These are phyloP conservation scores for Apiospora kogelbergensis DNA, from an alignment of 2,329 filamentous ascomycete genomes.

Conservation along the genomic window DNA sequence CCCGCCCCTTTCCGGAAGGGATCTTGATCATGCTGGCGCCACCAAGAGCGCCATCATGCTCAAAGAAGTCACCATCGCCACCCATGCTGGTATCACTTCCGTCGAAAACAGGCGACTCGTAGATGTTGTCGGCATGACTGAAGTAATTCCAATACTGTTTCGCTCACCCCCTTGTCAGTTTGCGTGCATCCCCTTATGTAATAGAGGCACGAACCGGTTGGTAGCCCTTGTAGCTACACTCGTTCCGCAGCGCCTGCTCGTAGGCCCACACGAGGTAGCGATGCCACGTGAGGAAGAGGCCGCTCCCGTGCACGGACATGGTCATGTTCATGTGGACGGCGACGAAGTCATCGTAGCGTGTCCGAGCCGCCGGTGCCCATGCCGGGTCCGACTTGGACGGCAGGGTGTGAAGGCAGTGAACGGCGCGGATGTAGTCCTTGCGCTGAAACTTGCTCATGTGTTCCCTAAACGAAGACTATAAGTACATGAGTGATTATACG, in stretches of 20 bases:
- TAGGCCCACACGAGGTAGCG: background rate
- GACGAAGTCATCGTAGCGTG: constrained; percentile 4
- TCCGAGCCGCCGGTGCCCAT: background rate
- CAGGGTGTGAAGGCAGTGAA: background rate
- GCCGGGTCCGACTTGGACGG: background rate
- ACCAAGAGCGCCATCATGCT: constrained; percentile 16
- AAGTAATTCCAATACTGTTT: constrained; percentile 51
- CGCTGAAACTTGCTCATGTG: background rate
- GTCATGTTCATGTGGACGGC: background rate
- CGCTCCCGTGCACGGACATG: background rate
- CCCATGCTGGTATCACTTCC: constrained; percentile 51
- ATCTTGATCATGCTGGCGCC: constrained; percentile 23
- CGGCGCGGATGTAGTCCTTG: background rate
- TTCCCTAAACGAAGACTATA: background rate
- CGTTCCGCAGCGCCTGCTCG: background rate
- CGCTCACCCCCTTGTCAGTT: background rate
- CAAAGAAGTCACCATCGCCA: constrained; percentile 40
- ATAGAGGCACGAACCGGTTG: background rate
- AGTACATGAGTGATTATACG: background rate
- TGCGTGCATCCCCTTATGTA: too few relatives aligned
- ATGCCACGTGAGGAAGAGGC: constrained; percentile 6
- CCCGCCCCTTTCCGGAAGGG: constrained; percentile 53
- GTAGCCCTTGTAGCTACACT: constrained; percentile 1
- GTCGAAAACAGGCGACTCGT: constrained; percentile 53
- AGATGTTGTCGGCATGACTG: constrained; percentile 42